Evolutionary conservation across 2,329 filamentous ascomycete genomes (phyloP).

Genomic region (Fusarium napiforme): DNA sequence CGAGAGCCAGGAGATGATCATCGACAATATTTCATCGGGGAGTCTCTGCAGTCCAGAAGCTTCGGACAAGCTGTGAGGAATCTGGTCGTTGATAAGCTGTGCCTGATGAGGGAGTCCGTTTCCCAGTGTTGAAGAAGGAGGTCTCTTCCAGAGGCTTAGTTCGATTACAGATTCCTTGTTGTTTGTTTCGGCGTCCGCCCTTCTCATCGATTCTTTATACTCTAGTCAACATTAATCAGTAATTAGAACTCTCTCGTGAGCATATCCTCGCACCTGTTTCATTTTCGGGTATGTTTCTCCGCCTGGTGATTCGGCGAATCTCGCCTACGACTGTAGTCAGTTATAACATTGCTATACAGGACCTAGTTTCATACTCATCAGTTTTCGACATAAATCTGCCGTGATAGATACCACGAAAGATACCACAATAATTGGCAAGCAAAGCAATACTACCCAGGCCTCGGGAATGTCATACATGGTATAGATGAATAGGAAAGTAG

Average conservation of each 20-base stretch:
- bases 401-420: accelerated
- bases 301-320: too few species aligned
- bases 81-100: neutral
- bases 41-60: neutral
- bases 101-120: neutral
- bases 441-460: accelerated
- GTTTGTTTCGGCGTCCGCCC: neutral
- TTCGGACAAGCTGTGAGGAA: neutral
- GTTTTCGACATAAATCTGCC: accelerated
- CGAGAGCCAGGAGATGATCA: neutral
- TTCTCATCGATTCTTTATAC: neutral
- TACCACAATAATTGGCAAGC: too few species aligned
- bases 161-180: neutral
- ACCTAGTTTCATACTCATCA: neutral
- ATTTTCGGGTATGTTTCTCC: too few species aligned
- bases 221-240: neutral
- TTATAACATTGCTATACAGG: neutral
- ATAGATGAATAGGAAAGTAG: neutral
- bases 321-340: neutral
- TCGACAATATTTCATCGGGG: neutral
- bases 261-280: neutral
- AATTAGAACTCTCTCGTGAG: accelerated
- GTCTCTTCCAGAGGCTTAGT: neutral
- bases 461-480: too few species aligned
- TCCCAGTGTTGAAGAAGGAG: neutral